Evolutionary conservation across 129 eudicot genomes (phyloP).

Genomic region (Flaveria linearis): DNA sequence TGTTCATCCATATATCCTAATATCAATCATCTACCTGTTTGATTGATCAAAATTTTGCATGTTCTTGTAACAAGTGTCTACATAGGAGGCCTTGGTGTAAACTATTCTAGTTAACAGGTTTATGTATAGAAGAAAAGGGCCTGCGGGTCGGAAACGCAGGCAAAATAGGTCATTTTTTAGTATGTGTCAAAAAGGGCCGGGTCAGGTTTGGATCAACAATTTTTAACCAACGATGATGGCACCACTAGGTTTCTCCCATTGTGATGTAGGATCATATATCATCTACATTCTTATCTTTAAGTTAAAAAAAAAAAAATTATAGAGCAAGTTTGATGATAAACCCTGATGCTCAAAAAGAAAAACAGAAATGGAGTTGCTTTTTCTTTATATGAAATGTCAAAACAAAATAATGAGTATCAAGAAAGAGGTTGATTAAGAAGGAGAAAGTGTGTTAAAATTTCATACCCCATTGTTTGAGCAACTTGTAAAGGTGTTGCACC

Average conservation of each 20-base stretch:
- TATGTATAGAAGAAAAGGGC: not conserved
- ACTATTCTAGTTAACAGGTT: not conserved
- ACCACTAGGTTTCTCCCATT: not conserved
- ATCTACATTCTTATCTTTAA: constrained; percentile 6
- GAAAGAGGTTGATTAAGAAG: constrained; percentile 19
- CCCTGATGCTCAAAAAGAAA: constrained; percentile 24
- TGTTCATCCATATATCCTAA: too few relatives aligned
- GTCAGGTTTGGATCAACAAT: not conserved
- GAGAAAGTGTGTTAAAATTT: constrained; percentile 41
- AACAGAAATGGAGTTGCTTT: constrained; percentile 7
- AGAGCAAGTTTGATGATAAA: constrained; percentile 9
- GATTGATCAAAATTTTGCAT: constrained; percentile 64
- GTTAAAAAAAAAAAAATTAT: too few relatives aligned
- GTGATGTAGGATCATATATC: constrained; percentile 17
- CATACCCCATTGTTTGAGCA: constrained; percentile 48
- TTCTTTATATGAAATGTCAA: constrained; percentile 19
- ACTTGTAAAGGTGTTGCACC: constrained; percentile 60
- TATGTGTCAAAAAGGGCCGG: not conserved
- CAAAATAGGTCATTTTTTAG: constrained; percentile 2
- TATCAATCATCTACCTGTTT: too few relatives aligned
- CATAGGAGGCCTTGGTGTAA: constrained; percentile 52
- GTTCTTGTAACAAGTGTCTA: constrained; percentile 72
- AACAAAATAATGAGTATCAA: constrained; percentile 6
- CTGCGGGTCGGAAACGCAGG: not conserved
- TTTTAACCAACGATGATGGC: not conserved